Percentiles rank a stretch among this genome's conserved stretches.
Conservation (phyloP, 1,139 yeast genomes). For the Geotrichum carabidarum region DNA sequence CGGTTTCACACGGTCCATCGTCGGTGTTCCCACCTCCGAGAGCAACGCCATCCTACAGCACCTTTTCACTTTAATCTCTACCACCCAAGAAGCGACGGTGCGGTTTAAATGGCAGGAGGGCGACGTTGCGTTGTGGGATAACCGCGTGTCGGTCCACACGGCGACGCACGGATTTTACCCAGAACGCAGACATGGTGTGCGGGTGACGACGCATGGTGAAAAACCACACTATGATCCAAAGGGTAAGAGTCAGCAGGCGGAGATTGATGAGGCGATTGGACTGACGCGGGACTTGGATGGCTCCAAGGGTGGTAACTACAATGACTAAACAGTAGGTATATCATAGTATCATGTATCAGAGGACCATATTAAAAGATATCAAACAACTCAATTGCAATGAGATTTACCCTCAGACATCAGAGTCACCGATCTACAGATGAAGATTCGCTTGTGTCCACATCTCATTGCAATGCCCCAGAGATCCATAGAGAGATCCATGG, state of each 20-base stretch:
- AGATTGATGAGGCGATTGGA: conserved; percentile 26
- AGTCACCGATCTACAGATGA: no score
- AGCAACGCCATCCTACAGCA: conserved; percentile 52
- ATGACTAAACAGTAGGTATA: conserved; percentile 23
- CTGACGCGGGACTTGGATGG: conserved; percentile 28
- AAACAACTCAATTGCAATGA: no score
- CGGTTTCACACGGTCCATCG: conserved; percentile 57
- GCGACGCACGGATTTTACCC: conserved; percentile 44
- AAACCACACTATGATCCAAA: conserved; percentile 29
- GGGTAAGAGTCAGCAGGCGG: conserved; percentile 32
- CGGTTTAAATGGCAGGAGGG: conserved; percentile 55
- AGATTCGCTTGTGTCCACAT: no score
- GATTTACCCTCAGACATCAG: no score
- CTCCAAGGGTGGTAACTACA: conserved; percentile 31
- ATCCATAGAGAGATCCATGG: no score
- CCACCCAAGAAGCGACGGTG: conserved; percentile 50
- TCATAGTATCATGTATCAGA: background rate
- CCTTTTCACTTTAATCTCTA: conserved; percentile 50
- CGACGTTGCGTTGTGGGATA: conserved; percentile 71
- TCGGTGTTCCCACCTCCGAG: conserved; percentile 62
- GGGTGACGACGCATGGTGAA: conserved; percentile 63
- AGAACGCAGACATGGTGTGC: conserved; percentile 57
- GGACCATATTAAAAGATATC: no score
- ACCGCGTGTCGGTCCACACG: conserved; percentile 58
- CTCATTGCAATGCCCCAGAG: no score